Evolutionary conservation across 148 eudicot species (phyloP).

Genomic region (Rheum nobile): DNA sequence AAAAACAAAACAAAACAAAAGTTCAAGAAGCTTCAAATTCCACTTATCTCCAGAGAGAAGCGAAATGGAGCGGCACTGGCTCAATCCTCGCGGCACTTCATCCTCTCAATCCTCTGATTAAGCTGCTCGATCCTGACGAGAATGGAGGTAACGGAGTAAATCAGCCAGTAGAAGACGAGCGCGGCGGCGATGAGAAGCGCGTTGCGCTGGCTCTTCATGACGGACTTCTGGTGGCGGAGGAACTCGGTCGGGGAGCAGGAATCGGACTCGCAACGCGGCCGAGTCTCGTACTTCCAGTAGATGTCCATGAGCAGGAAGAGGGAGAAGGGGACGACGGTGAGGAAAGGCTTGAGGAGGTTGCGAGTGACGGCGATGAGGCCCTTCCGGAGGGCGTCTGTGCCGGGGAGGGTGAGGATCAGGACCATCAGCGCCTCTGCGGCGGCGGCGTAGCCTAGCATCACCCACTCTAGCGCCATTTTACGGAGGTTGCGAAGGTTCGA

Average conservation of each 20-base stretch:
- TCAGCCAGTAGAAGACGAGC: conserved; percentile 62
- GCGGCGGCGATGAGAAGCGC: conserved; percentile 65
- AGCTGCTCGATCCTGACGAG: conserved; percentile 47
- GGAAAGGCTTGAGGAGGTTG: conserved; percentile 55
- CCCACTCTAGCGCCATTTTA: conserved; percentile 79
- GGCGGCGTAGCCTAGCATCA: conserved; percentile 75
- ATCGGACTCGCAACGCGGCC: conserved; percentile 44
- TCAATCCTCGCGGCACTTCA: conserved; percentile 45
- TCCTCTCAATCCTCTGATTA: conserved; percentile 47
- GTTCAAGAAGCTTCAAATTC: background rate
- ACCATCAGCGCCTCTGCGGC: conserved; percentile 84
- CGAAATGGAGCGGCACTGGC: background rate
- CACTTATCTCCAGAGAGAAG: conserved; percentile 2
- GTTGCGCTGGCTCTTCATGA: conserved; percentile 74
- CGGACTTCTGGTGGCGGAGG: conserved; percentile 78
- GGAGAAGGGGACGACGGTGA: conserved; percentile 60
- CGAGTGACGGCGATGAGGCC: conserved; percentile 50
- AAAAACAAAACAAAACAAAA: background rate
- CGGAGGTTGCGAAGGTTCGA: background rate
- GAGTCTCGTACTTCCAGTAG: conserved; percentile 78
- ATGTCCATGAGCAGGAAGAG: conserved; percentile 52
- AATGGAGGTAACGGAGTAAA: conserved; percentile 58
- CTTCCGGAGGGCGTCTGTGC: conserved; percentile 52
- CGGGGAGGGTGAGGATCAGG: conserved; percentile 60
- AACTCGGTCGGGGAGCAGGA: conserved; percentile 61